Conservation (phyloP, 768 basidiomycete species). For the Asterophora parasitica region DNA sequence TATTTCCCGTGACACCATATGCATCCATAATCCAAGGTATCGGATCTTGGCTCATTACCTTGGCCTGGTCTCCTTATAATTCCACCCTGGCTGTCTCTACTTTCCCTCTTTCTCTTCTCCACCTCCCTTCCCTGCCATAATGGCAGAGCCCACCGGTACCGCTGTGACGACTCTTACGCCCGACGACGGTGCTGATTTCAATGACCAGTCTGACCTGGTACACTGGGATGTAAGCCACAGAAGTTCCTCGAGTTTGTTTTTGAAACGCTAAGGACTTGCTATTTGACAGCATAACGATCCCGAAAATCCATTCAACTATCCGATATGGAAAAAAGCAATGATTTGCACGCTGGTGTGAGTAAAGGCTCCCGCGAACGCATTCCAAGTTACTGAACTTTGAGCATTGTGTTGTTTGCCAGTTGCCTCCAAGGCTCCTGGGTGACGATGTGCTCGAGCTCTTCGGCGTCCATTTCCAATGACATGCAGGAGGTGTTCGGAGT, state of each 20-base stretch:
- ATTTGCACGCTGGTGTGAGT: slow-evolving; percentile 17
- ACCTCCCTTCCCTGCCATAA: neutral
- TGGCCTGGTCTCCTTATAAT: neutral
- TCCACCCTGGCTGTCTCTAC: neutral
- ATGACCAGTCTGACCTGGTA: slow-evolving; percentile 14
- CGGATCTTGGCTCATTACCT: too few relatives aligned
- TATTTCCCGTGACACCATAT: too few relatives aligned
- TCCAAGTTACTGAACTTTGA: neutral
- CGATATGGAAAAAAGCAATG: slow-evolving; percentile 16
- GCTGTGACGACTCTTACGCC: neutral
- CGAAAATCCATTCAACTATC: slow-evolving; percentile 20
- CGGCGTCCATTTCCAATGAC: slow-evolving; percentile 13
- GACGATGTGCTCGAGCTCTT: slow-evolving; percentile 17
- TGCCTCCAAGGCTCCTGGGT: slow-evolving; percentile 17
- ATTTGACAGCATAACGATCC: slow-evolving; percentile 14
- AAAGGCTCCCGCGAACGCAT: neutral
- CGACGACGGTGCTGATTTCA: neutral
- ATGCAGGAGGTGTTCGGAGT: slow-evolving; percentile 16
- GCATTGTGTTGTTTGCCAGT: slow-evolving; percentile 1
- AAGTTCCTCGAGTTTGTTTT: neutral
- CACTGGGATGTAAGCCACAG: slow-evolving; percentile 14
- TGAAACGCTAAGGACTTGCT: neutral
- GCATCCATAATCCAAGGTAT: too few relatives aligned
- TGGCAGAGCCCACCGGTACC: neutral
- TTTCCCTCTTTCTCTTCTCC: neutral